Conservation (phyloP, 2,329 filamentous ascomycete genomes). For the Xylaria sp. region DNA sequence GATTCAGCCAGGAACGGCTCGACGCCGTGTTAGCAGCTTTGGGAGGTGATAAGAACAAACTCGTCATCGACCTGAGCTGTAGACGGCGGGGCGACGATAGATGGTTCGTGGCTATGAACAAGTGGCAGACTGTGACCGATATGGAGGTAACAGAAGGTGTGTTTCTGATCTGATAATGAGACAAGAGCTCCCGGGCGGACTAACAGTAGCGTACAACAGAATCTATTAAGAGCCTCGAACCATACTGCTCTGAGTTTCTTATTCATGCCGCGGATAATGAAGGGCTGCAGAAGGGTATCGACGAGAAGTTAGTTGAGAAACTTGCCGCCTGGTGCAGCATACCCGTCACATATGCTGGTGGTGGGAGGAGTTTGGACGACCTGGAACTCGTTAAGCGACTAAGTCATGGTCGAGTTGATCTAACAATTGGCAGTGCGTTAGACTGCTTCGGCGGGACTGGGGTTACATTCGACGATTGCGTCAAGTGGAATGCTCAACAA, state of each 20-base stretch:
- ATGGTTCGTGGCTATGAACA: constrained; percentile 99
- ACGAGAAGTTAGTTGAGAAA: constrained; percentile 81
- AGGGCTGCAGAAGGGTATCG: constrained; percentile 90
- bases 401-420: constrained; percentile 83
- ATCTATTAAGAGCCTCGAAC: constrained; percentile 82
- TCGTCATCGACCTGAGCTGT: constrained; percentile 96
- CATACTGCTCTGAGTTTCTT: constrained; percentile 95
- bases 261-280: constrained; percentile 98
- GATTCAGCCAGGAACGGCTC: constrained; percentile 81
- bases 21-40: constrained; percentile 78
- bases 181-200: neutral
- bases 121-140: constrained; percentile 97
- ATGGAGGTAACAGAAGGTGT: constrained; percentile 91
- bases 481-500: constrained; percentile 80
- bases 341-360: constrained; percentile 95
- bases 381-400: constrained; percentile 82
- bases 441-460: constrained; percentile 94
- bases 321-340: constrained; percentile 89
- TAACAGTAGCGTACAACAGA: constrained; percentile 60
- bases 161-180: constrained; percentile 29
- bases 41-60: constrained; percentile 77
- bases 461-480: constrained; percentile 88
- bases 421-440: constrained; percentile 95
- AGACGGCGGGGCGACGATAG: constrained; percentile 74
- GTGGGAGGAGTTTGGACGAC: constrained; percentile 84